Conservation (phyloP, 2,329 filamentous ascomycete species). For the Fusarium multiceps region DNA sequence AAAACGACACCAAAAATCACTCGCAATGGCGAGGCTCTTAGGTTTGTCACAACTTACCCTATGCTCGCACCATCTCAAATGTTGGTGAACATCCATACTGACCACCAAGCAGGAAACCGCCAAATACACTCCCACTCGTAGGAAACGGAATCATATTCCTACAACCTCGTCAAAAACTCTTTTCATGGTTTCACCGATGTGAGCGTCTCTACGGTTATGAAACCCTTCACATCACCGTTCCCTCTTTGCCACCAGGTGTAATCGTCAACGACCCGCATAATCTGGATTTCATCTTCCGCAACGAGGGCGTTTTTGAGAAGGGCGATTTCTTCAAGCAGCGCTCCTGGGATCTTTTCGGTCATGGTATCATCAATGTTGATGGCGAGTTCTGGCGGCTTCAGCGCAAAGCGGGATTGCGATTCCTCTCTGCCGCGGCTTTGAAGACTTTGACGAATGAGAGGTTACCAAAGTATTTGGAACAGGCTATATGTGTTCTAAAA, state of each 20-base stretch:
- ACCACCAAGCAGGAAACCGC: constrained; percentile 54
- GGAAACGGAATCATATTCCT: constrained; percentile 73
- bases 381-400: constrained; percentile 72
- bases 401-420: constrained; percentile 69
- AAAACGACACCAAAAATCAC: constrained; percentile 26
- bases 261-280: constrained; percentile 71
- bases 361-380: constrained; percentile 75
- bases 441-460: constrained; percentile 67
- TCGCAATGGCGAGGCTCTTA: constrained; percentile 33
- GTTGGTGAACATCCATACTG: background rate
- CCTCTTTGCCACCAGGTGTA: constrained; percentile 70
- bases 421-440: constrained; percentile 68
- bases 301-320: constrained; percentile 70
- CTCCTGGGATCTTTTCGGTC: constrained; percentile 72
- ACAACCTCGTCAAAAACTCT: constrained; percentile 68
- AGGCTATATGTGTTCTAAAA: constrained; percentile 55
- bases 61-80: background rate
- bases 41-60: constrained; percentile 30
- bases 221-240: constrained; percentile 72
- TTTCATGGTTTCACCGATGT: constrained; percentile 71
- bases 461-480: constrained; percentile 64
- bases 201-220: constrained; percentile 67
- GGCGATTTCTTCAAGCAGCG: constrained; percentile 70
- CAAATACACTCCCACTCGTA: constrained; percentile 64
- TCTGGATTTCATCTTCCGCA: constrained; percentile 71